These are phyloP conservation scores for Ophiocordyceps camponoti-rufipedis DNA, from an alignment of 2,329 filamentous ascomycete species.

Conservation along the genomic window DNA sequence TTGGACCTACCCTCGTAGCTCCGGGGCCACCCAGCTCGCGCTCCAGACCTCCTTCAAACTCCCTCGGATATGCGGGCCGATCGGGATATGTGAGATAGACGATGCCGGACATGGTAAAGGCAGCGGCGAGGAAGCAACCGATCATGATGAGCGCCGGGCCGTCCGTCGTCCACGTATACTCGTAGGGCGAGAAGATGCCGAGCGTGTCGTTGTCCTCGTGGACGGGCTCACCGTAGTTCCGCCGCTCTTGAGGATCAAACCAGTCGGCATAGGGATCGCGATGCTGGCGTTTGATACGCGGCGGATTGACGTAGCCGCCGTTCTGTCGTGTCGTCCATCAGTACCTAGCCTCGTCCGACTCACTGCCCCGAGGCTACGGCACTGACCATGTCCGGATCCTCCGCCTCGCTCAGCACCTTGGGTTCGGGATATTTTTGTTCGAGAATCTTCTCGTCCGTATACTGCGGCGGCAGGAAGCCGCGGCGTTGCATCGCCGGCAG, in stretches of 20 bases:
- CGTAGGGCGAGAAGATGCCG: slow-evolving; percentile 73
- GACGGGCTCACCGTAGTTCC: slow-evolving; percentile 90
- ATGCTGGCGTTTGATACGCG: slow-evolving; percentile 68
- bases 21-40: slow-evolving; percentile 55
- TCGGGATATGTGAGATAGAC: slow-evolving; percentile 59
- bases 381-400: slow-evolving; percentile 50
- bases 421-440: slow-evolving; percentile 35
- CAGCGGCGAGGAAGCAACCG: slow-evolving; percentile 43
- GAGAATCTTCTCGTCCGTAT: slow-evolving; percentile 25
- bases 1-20: slow-evolving; percentile 42
- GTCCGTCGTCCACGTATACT: slow-evolving; percentile 68
- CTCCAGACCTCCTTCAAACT: slow-evolving; percentile 56
- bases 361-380: too few species aligned
- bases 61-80: slow-evolving; percentile 46
- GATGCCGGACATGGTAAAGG: slow-evolving; percentile 46
- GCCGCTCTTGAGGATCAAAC: slow-evolving; percentile 95
- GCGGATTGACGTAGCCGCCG: slow-evolving; percentile 68
- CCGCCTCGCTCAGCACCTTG: slow-evolving; percentile 31
- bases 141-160: slow-evolving; percentile 52
- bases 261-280: slow-evolving; percentile 85
- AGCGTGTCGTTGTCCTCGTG: slow-evolving; percentile 94
- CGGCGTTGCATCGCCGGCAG: slow-evolving; percentile 37
- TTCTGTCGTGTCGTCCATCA: slow-evolving; percentile 35
- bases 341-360: slow-evolving; percentile 1
- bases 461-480: slow-evolving; percentile 32